Evolutionary conservation across 1,284 basidiomycete species (phyloP).

Genomic region (Mrakiaceae sp.): DNA sequence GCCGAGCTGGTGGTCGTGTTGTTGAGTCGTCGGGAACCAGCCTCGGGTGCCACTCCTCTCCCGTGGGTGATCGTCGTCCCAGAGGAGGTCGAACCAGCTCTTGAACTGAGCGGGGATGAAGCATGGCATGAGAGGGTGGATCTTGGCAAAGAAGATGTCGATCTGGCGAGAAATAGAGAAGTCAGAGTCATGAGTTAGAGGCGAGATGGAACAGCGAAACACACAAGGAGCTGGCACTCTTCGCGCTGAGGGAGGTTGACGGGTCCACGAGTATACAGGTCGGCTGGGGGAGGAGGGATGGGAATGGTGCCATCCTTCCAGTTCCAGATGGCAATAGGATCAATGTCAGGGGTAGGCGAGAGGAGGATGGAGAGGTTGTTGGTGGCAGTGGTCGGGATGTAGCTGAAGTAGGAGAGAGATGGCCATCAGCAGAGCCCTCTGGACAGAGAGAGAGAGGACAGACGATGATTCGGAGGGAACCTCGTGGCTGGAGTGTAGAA

Average conservation of each 20-base stretch:
- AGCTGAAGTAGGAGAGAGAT: not conserved
- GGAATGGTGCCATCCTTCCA: not conserved
- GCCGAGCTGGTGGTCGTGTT: too few species aligned
- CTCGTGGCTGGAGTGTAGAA: not conserved
- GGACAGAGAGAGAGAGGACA: not conserved
- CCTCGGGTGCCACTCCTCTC: too few species aligned
- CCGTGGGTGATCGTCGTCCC: slow-evolving; percentile 1
- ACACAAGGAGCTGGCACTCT: not conserved
- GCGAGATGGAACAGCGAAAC: slow-evolving; percentile 3
- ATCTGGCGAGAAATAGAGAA: slow-evolving; percentile 16
- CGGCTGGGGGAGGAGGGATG: not conserved
- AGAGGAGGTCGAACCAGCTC: slow-evolving; percentile 24
- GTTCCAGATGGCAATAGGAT: not conserved
- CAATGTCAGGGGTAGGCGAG: not conserved
- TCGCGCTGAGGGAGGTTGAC: not conserved
- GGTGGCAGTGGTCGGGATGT: not conserved
- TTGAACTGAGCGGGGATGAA: slow-evolving; percentile 27
- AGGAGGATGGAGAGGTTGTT: not conserved
- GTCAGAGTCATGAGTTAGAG: too few species aligned
- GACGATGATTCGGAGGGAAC: not conserved
- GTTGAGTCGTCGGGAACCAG: too few species aligned
- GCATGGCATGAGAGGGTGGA: slow-evolving; percentile 29
- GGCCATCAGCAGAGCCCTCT: too few species aligned
- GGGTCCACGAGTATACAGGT: too few species aligned
- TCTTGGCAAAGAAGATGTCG: slow-evolving; percentile 27